Conservation (phyloP, 2,329 filamentous ascomycete species). For the Chaetoscypha palmicola region DNA sequence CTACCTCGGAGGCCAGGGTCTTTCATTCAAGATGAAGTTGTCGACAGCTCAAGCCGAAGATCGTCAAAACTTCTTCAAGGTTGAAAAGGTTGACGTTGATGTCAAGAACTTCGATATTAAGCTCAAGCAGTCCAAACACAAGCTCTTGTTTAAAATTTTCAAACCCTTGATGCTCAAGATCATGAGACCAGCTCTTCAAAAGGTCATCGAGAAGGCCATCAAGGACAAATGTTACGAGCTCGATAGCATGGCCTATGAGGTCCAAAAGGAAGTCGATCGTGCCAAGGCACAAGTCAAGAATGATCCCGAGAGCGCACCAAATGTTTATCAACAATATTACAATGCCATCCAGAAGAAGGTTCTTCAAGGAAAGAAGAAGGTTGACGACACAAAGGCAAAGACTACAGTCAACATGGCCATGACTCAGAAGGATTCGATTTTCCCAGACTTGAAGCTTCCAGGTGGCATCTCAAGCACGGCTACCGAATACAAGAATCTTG, state of each 20-base stretch:
- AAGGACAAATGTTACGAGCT: constrained; percentile 71
- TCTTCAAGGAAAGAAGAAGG: constrained; percentile 72
- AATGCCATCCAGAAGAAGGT: constrained; percentile 67
- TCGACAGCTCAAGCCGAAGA: constrained; percentile 73
- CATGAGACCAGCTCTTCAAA: constrained; percentile 76
- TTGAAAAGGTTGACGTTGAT: constrained; percentile 79
- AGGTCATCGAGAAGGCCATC: constrained; percentile 83
- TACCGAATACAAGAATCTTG: constrained; percentile 84
- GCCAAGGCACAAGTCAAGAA: constrained; percentile 56
- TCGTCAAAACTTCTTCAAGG: constrained; percentile 82
- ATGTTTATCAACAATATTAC: constrained; percentile 82
- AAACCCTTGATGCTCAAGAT: constrained; percentile 83
- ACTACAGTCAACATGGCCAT: constrained; percentile 77
- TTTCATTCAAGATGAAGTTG: constrained; percentile 87
- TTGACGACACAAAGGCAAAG: constrained; percentile 57
- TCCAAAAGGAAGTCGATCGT: constrained; percentile 77
- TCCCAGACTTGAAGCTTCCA: constrained; percentile 79
- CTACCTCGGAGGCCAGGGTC: constrained; percentile 75
- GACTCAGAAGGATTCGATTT: constrained; percentile 84
- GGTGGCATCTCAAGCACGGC: constrained; percentile 89
- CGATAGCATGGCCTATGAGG: constrained; percentile 64
- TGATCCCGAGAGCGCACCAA: constrained; percentile 66
- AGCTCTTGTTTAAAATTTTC: constrained; percentile 76
- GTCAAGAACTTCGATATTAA: constrained; percentile 81
- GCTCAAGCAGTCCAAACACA: constrained; percentile 91